Evolutionary conservation across 306 rosid species (phyloP).

Genomic region (Corylus americana): DNA sequence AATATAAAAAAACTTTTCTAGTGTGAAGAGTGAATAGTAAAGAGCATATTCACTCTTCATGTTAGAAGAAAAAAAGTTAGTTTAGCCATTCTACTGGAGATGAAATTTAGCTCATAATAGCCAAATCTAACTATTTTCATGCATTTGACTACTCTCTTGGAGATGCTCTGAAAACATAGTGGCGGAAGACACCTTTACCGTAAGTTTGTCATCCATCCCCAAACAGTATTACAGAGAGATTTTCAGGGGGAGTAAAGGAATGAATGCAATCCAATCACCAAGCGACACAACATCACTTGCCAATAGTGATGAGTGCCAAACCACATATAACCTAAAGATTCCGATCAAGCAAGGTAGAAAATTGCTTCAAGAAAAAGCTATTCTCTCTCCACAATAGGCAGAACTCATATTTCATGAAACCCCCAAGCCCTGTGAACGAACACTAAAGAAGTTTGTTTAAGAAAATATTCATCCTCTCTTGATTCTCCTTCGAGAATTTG

Average conservation of each 20-base stretch:
- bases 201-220: background rate
- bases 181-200: background rate
- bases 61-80: too few relatives aligned
- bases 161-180: background rate
- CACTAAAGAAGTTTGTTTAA: too few relatives aligned
- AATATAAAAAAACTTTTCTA: too few relatives aligned
- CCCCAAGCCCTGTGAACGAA: too few relatives aligned
- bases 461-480: too few relatives aligned
- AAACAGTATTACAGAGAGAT: background rate
- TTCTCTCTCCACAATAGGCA: background rate
- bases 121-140: too few relatives aligned
- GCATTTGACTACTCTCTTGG: too few relatives aligned
- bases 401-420: background rate
- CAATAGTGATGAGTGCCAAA: background rate
- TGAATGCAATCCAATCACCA: background rate
- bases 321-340: background rate
- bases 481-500: too few relatives aligned
- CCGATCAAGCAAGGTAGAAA: background rate
- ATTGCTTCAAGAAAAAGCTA: background rate
- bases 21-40: too few relatives aligned
- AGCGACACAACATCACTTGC: background rate
- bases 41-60: too few relatives aligned
- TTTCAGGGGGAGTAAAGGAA: background rate
- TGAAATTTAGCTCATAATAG: too few relatives aligned
- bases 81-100: too few relatives aligned